Evolutionary conservation across 768 basidiomycete genomes (phyloP), one percentile per base, ranked within the genome.

Genomic region (Lactarius evosmus): DNA sequence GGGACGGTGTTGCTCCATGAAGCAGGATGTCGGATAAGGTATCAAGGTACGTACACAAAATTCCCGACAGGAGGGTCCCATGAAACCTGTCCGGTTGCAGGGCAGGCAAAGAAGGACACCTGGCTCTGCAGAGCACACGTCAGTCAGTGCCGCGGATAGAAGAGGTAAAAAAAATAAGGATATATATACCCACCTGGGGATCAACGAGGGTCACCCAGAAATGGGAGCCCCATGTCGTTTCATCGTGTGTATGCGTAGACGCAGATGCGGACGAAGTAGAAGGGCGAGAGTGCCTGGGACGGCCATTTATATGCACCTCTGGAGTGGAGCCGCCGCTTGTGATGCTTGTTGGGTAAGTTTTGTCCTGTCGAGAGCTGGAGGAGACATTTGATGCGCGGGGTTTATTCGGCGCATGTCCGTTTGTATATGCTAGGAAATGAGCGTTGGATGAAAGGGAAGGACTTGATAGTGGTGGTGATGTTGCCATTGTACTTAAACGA

Each of bases 181-280:
- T 55, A 63, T 56, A 63, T 56, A 61, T 49, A 80, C 82, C 68
- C 73, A 91, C 94, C 82, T 91, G 85, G 30, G 95, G 95, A 80
- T 97, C 94, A 54, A 89, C 83, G 58, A 96, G 80, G 7, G 95
- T 95, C 7, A 96, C 92, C 95, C 95, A 97, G 73, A 97, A 96
- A 74, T 93, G 88, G 30, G 89, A 84, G 5, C 92, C 93, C 93
- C 93, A 95, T 32, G 82, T 82, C 41, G 59, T 56, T 0, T 68
- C 58, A 19, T 68, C 63, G 0, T 55, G 62, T 29, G 63, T 49
- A 56, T 41, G 30, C 2, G 60, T 58, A 25, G 46, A 49, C n/a
- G 46, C 46, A 36, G 52, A 63, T 49, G 58, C 58, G 46, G 53
- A 55, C 2, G 61, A 62, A 33, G 55, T 33, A 34, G 64, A 66